phyloP scores from a whole-genome alignment of 352 stramenopile species.

The Globisporangium nagaii region DNA sequence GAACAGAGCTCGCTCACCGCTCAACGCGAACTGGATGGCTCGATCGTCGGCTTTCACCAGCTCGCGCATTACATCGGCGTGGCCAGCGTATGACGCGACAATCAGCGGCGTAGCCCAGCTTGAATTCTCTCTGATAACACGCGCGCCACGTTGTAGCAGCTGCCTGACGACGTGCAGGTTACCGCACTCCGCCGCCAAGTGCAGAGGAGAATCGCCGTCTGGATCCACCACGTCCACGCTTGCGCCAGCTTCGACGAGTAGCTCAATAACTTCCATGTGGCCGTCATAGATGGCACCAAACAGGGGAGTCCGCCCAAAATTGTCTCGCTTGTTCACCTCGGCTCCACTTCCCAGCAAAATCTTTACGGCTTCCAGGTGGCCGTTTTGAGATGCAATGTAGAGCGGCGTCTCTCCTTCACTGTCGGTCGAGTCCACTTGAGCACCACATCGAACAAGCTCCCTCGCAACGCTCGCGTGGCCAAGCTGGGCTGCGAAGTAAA shows the following conservation, averaged over 20 bases:
- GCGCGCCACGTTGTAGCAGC: not conserved
- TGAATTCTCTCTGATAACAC: not conserved
- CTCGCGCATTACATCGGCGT: not conserved
- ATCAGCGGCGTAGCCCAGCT: not conserved
- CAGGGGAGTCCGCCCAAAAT: not conserved
- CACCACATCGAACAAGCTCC: not conserved
- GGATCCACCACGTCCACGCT: not conserved
- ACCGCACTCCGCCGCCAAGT: not conserved
- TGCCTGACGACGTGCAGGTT: not conserved
- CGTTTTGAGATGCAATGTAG: not conserved
- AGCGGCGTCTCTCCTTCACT: not conserved
- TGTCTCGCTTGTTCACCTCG: not conserved
- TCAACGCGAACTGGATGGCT: not conserved
- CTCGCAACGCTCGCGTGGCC: conserved; percentile 1
- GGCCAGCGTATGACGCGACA: not conserved
- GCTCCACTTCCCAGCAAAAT: not conserved
- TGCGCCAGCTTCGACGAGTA: not conserved
- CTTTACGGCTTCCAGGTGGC: not conserved
- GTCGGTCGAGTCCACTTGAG: not conserved
- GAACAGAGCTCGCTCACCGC: not conserved
- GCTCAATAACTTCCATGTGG: not conserved
- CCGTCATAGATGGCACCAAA: not conserved
- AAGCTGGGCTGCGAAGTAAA: conserved; percentile 1
- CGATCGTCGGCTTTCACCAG: not conserved
- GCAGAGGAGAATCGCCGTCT: not conserved